Base-by-base conservation (phyloP, 768 basidiomycete species). In the Phaffia australis region DNA sequence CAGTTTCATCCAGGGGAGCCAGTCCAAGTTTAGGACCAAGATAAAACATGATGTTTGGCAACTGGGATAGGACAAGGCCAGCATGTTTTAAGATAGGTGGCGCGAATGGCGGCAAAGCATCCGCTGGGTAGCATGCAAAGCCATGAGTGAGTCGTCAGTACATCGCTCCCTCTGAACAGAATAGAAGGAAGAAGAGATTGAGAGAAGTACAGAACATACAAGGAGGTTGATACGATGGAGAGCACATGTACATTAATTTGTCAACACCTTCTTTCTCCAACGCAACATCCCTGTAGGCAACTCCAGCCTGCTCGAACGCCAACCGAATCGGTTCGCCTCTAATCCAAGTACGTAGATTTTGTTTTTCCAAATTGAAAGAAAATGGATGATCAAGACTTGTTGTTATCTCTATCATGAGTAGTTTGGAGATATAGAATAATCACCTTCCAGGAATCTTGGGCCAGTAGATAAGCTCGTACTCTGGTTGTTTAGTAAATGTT, bases 311-410 rank as follows among this genome's bases (percentile, higher is more conserved):
- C 69, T 79, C 77, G 69, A 79, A 74, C 11, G 74, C 74, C 56
- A 79, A 76, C 3, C 79, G 76, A 63, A 79, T 70, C 69, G 73
- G 75, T 64, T 79, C 79, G 19, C 76, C 79, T 51, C 79, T 42
- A 11, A 5, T 42, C 11, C 35, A 42, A 42, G 6, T 5, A 42
- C 11, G 4, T 42, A 11, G 11, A 11, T 42, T 4, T 42, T 42
- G 35, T 42, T 5, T 42, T n/a, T n/a, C n/a, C n/a, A n/a, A n/a
- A n/a, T n/a, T n/a, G n/a, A n/a, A n/a, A n/a, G n/a, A n/a, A n/a
- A n/a, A n/a, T n/a, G n/a, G n/a, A n/a, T n/a, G n/a, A n/a, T n/a
- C n/a, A n/a, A n/a, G n/a, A n/a, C n/a, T n/a, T n/a, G n/a, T n/a
- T n/a, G n/a, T n/a, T n/a, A n/a, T n/a, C 11, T 42, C 11, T 4